These are phyloP conservation scores for Phytophthora pisi DNA, from an alignment of 352 stramenopile species.

Conservation along the genomic window DNA sequence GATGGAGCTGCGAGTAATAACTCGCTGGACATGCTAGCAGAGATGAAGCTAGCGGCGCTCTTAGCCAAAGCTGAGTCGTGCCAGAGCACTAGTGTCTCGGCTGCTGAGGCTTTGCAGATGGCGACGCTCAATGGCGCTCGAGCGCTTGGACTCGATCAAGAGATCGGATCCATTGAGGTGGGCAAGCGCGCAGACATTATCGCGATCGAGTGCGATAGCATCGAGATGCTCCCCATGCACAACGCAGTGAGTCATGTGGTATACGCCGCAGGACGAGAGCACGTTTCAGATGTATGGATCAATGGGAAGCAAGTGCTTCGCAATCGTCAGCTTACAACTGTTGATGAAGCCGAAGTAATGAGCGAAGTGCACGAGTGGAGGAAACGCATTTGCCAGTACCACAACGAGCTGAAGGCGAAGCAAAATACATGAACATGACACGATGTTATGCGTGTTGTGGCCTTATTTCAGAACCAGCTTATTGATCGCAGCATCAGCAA, in stretches of 20 bases:
- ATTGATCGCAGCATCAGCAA: constrained; percentile 69
- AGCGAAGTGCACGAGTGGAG: constrained; percentile 60
- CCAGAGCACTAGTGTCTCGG: constrained; percentile 48
- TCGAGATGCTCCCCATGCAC: constrained; percentile 86
- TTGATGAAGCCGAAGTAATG: constrained; percentile 64
- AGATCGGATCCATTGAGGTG: constrained; percentile 79
- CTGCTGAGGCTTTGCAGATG: constrained; percentile 67
- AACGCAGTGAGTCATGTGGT: constrained; percentile 83
- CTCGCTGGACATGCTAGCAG: constrained; percentile 84
- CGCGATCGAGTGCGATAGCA: constrained; percentile 64
- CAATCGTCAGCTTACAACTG: constrained; percentile 63
- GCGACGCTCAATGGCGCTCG: constrained; percentile 87
- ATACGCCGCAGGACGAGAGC: constrained; percentile 74
- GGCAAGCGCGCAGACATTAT: constrained; percentile 84
- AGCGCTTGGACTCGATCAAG: constrained; percentile 67
- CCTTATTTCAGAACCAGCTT: constrained; percentile 54
- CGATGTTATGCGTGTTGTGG: background rate
- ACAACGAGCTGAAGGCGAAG: constrained; percentile 11
- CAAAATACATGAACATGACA: background rate
- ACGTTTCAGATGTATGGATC: constrained; percentile 90
- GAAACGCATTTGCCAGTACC: constrained; percentile 40
- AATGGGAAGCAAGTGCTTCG: constrained; percentile 75
- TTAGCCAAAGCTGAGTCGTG: constrained; percentile 72
- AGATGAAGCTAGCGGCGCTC: constrained; percentile 85
- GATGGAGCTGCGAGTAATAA: constrained; percentile 87